Conservation (phyloP, 805 yeast species). For the Barnettozyma vustinii region DNA sequence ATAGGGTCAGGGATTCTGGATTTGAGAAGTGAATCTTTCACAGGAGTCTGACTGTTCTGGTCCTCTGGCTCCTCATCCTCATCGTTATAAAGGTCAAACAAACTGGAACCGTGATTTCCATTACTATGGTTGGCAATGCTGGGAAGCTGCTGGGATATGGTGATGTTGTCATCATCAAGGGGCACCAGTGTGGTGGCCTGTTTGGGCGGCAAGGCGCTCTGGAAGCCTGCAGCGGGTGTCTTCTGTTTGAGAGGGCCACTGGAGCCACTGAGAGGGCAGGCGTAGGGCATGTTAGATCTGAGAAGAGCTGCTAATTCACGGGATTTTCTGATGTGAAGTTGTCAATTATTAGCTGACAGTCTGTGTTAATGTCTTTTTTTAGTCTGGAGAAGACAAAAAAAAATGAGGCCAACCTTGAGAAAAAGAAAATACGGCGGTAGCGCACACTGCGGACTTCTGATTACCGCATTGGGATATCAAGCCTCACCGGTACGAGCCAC, state of each 20-base stretch:
- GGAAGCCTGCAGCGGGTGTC: neutral
- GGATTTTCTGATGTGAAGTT: neutral
- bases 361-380: neutral
- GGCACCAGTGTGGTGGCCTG: neutral
- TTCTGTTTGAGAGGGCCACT: constrained; percentile 4
- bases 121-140: neutral
- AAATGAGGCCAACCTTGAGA: neutral
- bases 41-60: neutral
- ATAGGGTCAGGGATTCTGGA: neutral
- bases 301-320: neutral
- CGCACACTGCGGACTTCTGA: neutral
- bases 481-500: neutral
- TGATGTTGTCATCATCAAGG: neutral
- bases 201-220: neutral
- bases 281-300: constrained; percentile 21
- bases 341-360: neutral
- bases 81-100: constrained; percentile 19
- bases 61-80: constrained; percentile 13
- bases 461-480: constrained; percentile 8
- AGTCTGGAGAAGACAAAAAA: neutral
- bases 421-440: neutral
- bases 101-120: neutral
- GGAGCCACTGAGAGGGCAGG: constrained; percentile 24
- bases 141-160: neutral
- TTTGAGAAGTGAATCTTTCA: neutral